Evolutionary conservation across 2,329 filamentous ascomycete genomes (phyloP), one percentile per base, ranked within the genome.

Genomic region (Fusarium dimerum): DNA sequence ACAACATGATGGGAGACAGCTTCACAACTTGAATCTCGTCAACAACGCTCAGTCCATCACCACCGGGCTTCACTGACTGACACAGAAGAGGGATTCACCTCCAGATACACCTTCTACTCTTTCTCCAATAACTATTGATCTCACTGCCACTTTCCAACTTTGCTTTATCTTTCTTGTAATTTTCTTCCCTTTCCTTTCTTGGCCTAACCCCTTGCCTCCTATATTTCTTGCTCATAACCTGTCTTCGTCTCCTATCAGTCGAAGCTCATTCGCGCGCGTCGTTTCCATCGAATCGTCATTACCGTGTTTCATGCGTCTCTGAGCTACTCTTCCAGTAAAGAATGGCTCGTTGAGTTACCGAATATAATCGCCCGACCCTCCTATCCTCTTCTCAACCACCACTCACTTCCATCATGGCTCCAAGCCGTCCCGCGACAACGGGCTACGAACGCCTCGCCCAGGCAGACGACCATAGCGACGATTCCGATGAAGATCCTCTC

Each of bases 361-460:
- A 48, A 60, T 51, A 8, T 26, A 13, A 47, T 36, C 45, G 16
- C 45, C 32, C 38, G 20, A 45, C 43, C 15, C 47, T 20, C 45
- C 34, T 34, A 36, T 52, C 48, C 38, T 40, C 47, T 42, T 40
- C 38, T 40, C 42, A 32, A 26, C 32, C 40, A 40, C 11, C 43
- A 43, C 45, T 36, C 3, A 38, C 45, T 39, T 26, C 49, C 50
- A 55, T 45, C 58, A 90, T 90, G 87, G 80, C 87, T 65, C 84
- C 83, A 69, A 77, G 77, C 57, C 82, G 87, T 52, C 89, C 87
- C 56, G 80, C 87, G 52, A 89, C 87, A 41, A 92, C 90, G 59
- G 90, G 90, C 72, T 94, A 94, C 75, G 89, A 91, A 72, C 88
- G 88, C 67, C 85, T 94, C 52, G 87, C 89, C 57, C 90, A 94